Percentiles rank a stretch among this genome's conserved stretches.
phyloP scores from a whole-genome alignment of 768 basidiomycete species.

The Leucogyrophana mollusca region DNA sequence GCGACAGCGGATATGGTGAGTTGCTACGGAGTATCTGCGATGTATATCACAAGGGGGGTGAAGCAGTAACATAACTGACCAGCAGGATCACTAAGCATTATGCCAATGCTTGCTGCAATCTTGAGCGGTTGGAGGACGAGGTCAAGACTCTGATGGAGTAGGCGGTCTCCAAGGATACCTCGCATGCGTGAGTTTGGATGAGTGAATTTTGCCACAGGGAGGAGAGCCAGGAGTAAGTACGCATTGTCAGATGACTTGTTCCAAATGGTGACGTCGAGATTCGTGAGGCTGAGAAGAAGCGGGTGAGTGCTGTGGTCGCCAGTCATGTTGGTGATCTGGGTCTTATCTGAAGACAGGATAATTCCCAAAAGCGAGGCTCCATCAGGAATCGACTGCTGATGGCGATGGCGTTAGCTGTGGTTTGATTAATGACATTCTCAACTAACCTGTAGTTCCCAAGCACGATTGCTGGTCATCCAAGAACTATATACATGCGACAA shows the following conservation, averaged over 20 bases:
- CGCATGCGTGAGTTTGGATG: neutral
- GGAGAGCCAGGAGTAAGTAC: constrained; percentile 4
- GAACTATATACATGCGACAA: constrained; percentile 16
- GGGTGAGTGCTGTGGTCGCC: constrained; percentile 29
- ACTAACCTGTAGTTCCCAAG: constrained; percentile 25
- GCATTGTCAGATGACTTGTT: constrained; percentile 13
- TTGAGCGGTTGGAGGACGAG: constrained; percentile 11
- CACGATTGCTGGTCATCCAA: constrained; percentile 19
- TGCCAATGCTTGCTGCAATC: constrained; percentile 9
- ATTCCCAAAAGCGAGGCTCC: constrained; percentile 20
- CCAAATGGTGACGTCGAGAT: constrained; percentile 24
- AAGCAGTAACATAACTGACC: constrained; percentile 17
- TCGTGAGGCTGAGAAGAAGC: constrained; percentile 27
- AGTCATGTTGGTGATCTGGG: constrained; percentile 27
- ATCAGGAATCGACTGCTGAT: constrained; percentile 12
- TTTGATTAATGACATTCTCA: neutral
- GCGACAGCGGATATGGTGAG: constrained; percentile 25
- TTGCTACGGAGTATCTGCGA: constrained; percentile 33
- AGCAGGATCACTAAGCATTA: constrained; percentile 14
- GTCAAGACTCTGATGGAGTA: constrained; percentile 12
- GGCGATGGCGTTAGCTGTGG: constrained; percentile 2
- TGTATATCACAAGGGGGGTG: constrained; percentile 26
- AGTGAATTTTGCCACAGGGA: constrained; percentile 8
- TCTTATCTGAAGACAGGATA: constrained; percentile 31
- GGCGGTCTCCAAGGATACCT: constrained; percentile 12